Conservation (phyloP, 2,329 filamentous ascomycete genomes). For the Cladobotryum mycophilum region DNA sequence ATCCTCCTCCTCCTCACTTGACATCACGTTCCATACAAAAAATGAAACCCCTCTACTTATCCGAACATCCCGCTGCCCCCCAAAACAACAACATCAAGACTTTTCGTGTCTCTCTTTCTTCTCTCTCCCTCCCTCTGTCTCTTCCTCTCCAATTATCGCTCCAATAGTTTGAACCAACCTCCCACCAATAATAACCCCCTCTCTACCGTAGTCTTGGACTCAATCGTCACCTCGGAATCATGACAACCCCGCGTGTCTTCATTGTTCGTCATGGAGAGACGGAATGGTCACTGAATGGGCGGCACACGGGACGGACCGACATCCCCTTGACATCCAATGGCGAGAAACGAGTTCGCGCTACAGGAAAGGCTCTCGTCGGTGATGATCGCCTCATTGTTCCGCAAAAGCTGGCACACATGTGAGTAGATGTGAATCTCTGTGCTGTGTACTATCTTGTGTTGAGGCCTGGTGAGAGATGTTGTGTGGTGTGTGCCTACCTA, state of each 20-base stretch:
- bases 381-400: slow-evolving; percentile 80
- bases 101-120: not conserved
- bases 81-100: not conserved
- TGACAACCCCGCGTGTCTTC: slow-evolving; percentile 64
- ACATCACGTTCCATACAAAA: too few relatives aligned
- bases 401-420: slow-evolving; percentile 76
- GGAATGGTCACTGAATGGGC: slow-evolving; percentile 84
- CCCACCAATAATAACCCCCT: not conserved
- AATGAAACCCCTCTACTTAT: not conserved
- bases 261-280: slow-evolving; percentile 89
- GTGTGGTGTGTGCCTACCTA: not conserved
- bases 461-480: too few relatives aligned
- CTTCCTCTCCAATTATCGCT: not conserved
- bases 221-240: slow-evolving; percentile 9
- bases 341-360: slow-evolving; percentile 67
- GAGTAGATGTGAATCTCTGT: slow-evolving; percentile 25
- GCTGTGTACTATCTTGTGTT: too few relatives aligned
- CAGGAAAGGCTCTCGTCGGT: slow-evolving; percentile 78
- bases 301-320: slow-evolving; percentile 80
- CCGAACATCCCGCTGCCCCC: not conserved
- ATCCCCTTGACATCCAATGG: slow-evolving; percentile 79
- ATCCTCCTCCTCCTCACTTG: too few relatives aligned
- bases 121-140: not conserved
- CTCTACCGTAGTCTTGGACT: too few relatives aligned
- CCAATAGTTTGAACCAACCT: not conserved